Conservation (phyloP, 306 rosid species). For the Sindora glabra region DNA sequence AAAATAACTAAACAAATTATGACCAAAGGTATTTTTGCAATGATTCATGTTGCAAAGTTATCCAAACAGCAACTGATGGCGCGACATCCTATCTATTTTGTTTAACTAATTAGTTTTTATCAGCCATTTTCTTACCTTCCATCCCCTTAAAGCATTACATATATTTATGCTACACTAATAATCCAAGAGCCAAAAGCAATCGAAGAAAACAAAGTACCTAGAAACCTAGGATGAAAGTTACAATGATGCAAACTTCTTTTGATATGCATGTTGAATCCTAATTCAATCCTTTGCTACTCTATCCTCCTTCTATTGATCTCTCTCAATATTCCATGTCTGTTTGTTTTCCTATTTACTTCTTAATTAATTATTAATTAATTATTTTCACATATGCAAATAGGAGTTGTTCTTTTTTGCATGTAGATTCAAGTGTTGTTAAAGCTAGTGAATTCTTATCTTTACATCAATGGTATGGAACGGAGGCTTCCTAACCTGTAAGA, state of each 20-base stretch:
- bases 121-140: not conserved
- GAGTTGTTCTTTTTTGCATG: not conserved
- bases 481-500: conserved; percentile 12
- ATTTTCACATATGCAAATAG: not conserved
- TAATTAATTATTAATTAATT: not conserved
- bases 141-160: not conserved
- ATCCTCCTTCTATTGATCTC: conserved; percentile 2
- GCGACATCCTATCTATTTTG: conserved; percentile 2
- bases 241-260: conserved; percentile 28
- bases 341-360: not conserved
- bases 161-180: not conserved
- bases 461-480: not conserved
- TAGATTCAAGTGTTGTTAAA: conserved; percentile 17
- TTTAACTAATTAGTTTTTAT: too few species aligned
- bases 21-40: too few species aligned
- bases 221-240: conserved; percentile 10
- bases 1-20: too few species aligned
- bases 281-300: conserved; percentile 1
- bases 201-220: too few species aligned
- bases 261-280: conserved; percentile 27
- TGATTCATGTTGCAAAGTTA: too few species aligned
- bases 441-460: not conserved
- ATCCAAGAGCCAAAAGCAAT: too few species aligned
- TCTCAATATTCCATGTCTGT: not conserved
- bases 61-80: not conserved